Percentiles rank a stretch among this genome's conserved stretches.
These are phyloP conservation scores for Pichia norvegensis DNA, from an alignment of 1,139 yeast species.

Conservation along the genomic window DNA sequence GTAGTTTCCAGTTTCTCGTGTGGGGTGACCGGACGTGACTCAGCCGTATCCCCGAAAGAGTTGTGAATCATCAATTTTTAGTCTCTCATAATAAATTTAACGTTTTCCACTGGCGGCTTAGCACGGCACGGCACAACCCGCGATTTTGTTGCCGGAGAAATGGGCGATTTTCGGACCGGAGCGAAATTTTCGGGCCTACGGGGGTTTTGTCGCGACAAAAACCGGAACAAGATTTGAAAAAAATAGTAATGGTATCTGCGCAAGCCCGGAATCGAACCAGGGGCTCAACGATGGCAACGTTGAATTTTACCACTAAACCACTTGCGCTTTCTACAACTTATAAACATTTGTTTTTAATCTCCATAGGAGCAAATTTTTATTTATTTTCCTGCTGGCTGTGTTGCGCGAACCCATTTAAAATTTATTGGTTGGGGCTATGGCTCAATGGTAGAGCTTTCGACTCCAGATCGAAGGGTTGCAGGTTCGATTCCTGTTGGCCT, in stretches of 20 bases:
- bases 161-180: no score
- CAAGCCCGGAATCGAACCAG: constrained; percentile 14
- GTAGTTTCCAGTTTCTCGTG: background rate
- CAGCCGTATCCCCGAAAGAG: background rate
- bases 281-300: constrained; percentile 17
- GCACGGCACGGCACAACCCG: no score
- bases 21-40: background rate
- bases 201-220: background rate
- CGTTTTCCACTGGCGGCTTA: no score
- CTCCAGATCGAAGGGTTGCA: constrained; percentile 55
- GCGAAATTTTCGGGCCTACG: background rate
- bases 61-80: background rate
- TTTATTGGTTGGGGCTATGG: constrained; percentile 58
- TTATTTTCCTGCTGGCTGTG: no score
- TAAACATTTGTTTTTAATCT: no score
- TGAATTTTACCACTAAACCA: constrained; percentile 16
- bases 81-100: background rate
- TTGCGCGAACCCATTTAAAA: no score
- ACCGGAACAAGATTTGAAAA: constrained; percentile 1
- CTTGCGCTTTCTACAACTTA: constrained; percentile 8
- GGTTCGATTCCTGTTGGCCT: constrained; percentile 43
- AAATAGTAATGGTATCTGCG: constrained; percentile 1
- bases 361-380: no score
- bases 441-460: constrained; percentile 92
- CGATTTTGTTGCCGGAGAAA: no score